Conservation (phyloP, 805 yeast genomes). For the Myxozyma neotropica region DNA sequence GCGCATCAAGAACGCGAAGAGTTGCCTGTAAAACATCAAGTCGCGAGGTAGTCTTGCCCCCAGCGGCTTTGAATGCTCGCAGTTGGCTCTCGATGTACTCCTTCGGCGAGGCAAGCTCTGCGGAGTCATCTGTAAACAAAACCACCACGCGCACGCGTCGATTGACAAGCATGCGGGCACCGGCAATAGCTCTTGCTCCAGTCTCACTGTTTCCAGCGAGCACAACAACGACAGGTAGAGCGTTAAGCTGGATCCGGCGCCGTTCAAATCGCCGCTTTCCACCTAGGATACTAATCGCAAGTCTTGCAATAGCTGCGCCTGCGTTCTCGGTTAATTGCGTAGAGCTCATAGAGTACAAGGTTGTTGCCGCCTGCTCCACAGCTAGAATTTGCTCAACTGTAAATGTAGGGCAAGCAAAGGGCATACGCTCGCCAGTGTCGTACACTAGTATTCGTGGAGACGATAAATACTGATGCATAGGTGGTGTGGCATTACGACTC, state of each 20-base stretch:
- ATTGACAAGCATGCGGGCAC: constrained; percentile 77
- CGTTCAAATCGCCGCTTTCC: constrained; percentile 66
- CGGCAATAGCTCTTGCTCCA: constrained; percentile 73
- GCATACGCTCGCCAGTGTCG: constrained; percentile 6
- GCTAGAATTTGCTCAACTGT: constrained; percentile 80
- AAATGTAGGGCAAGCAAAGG: constrained; percentile 46
- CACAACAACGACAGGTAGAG: constrained; percentile 74
- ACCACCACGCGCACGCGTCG: constrained; percentile 72
- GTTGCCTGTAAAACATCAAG: constrained; percentile 41
- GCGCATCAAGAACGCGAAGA: constrained; percentile 57
- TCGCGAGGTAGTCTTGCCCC: constrained; percentile 63
- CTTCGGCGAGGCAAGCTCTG: constrained; percentile 26
- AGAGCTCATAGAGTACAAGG: constrained; percentile 54
- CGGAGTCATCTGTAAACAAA: constrained; percentile 23
- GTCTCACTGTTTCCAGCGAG: constrained; percentile 70
- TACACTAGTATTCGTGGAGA: constrained; percentile 18
- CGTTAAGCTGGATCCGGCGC: constrained; percentile 75
- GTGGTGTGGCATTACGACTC: constrained; percentile 23
- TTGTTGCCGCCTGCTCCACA: constrained; percentile 62
- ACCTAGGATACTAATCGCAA: constrained; percentile 65
- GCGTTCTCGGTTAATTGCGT: constrained; percentile 62
- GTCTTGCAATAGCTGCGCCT: constrained; percentile 63
- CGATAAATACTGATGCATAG: not conserved
- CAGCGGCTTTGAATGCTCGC: constrained; percentile 58
- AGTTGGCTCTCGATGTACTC: constrained; percentile 49